phyloP scores from a whole-genome alignment of 2,329 filamentous ascomycete species.

The Colletotrichum falcatum region DNA sequence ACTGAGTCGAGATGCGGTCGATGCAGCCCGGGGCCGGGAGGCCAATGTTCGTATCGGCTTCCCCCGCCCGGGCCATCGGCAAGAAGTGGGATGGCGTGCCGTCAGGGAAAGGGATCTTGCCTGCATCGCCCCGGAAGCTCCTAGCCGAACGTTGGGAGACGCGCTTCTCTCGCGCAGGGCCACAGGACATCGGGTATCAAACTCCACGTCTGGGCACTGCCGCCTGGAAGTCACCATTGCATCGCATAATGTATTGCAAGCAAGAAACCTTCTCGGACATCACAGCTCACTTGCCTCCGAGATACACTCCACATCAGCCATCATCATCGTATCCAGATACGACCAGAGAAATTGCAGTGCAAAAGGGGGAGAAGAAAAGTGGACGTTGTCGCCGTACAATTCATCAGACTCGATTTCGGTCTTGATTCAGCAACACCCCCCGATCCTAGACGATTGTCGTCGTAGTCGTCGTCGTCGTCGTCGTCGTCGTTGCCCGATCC shows the following conservation, averaged over 20 bases:
- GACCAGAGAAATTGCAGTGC: background rate
- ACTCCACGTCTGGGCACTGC: background rate
- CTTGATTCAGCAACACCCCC: background rate
- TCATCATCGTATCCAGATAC: background rate
- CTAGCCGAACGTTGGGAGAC: background rate
- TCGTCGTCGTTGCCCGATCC: conserved; percentile 1
- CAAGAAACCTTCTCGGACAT: background rate
- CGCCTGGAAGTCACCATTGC: background rate
- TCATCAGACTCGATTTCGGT: conserved; percentile 19
- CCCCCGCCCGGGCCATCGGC: no score
- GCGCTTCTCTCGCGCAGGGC: background rate
- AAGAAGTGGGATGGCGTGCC: background rate
- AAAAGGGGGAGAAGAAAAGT: background rate
- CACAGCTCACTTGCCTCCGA: background rate
- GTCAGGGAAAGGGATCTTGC: background rate
- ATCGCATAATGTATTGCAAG: no score
- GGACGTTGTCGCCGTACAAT: conserved; percentile 4
- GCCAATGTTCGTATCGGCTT: background rate
- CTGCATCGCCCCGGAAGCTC: background rate
- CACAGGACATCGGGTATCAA: background rate
- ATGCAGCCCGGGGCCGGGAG: background rate
- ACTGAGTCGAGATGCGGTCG: background rate
- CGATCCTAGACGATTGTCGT: background rate
- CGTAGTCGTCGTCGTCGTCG: no score
- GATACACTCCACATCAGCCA: background rate